Conservation (phyloP, 495 filamentous ascomycete genomes). For the Penicillium coprophilum region DNA sequence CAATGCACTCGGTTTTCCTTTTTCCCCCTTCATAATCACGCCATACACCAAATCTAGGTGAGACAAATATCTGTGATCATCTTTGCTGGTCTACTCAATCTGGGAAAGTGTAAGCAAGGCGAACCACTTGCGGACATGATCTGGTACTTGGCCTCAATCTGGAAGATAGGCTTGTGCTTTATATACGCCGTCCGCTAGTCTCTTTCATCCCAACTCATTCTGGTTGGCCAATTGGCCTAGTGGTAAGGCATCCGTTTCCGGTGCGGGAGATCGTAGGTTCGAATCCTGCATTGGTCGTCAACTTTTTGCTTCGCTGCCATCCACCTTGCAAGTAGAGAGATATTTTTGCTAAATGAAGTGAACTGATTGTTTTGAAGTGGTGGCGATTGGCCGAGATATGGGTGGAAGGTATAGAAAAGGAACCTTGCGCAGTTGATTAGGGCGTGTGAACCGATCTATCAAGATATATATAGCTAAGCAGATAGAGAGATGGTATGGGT, state of each 20-base stretch:
- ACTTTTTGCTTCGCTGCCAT: constrained; percentile 11
- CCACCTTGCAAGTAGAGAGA: no score
- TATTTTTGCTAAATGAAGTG: no score
- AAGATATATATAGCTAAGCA: no score
- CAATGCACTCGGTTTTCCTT: background rate
- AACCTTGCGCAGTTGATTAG: no score
- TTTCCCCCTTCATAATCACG: background rate
- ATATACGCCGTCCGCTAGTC: background rate
- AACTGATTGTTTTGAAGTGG: no score
- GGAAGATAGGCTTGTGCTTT: background rate
- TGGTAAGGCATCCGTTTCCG: constrained; percentile 38
- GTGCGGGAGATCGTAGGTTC: constrained; percentile 37
- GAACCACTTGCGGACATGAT: background rate
- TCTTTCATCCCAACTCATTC: constrained; percentile 8
- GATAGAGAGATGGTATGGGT: no score
- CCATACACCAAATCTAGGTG: background rate
- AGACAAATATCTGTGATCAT: background rate
- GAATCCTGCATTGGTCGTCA: constrained; percentile 37
- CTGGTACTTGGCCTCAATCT: background rate
- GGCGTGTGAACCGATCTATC: no score
- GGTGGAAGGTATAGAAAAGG: no score
- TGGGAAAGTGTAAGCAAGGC: background rate
- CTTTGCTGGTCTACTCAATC: background rate
- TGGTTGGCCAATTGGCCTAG: constrained; percentile 32
- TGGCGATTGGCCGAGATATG: no score